A percentile compares a stretch with the other conserved stretches of the same genome.
Conservation (phyloP, 23 red algal genomes). For the Cyanidiococcus yangmingshanensis region DNA sequence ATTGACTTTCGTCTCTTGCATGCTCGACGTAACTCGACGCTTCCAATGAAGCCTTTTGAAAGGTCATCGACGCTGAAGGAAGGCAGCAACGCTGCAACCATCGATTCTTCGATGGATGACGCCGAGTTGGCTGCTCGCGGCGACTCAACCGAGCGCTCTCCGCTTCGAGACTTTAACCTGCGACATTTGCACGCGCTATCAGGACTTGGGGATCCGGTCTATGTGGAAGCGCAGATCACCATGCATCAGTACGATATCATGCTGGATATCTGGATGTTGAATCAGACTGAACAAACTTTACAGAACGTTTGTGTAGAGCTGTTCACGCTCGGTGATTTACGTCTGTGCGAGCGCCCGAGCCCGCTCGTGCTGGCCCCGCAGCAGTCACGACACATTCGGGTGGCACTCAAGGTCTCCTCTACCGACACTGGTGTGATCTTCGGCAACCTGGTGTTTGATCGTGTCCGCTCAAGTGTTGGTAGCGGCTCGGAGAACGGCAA, state of each 20-base stretch:
- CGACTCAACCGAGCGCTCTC: background rate
- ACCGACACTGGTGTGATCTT: slow-evolving; percentile 98
- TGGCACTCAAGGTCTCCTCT: slow-evolving; percentile 91
- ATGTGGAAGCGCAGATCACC: slow-evolving; percentile 86
- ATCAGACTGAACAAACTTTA: slow-evolving; percentile 66
- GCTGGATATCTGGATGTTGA: slow-evolving; percentile 73
- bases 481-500: slow-evolving; percentile 10
- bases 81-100: background rate
- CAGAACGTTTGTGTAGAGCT: slow-evolving; percentile 85
- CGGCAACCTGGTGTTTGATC: slow-evolving; percentile 93
- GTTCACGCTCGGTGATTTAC: slow-evolving; percentile 88
- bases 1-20: slow-evolving; percentile 79
- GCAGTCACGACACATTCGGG: slow-evolving; percentile 49
- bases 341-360: slow-evolving; percentile 90
- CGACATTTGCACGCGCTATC: slow-evolving; percentile 63
- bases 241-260: slow-evolving; percentile 96
- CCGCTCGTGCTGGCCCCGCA: slow-evolving; percentile 42
- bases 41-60: background rate
- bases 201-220: slow-evolving; percentile 90
- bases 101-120: background rate
- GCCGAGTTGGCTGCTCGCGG: background rate
- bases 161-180: slow-evolving; percentile 44
- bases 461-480: slow-evolving; percentile 40
- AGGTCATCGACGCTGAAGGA: background rate
- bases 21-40: slow-evolving; percentile 37